Conservation (phyloP, 441 rosid species). For the Dalechampia spathulata region DNA sequence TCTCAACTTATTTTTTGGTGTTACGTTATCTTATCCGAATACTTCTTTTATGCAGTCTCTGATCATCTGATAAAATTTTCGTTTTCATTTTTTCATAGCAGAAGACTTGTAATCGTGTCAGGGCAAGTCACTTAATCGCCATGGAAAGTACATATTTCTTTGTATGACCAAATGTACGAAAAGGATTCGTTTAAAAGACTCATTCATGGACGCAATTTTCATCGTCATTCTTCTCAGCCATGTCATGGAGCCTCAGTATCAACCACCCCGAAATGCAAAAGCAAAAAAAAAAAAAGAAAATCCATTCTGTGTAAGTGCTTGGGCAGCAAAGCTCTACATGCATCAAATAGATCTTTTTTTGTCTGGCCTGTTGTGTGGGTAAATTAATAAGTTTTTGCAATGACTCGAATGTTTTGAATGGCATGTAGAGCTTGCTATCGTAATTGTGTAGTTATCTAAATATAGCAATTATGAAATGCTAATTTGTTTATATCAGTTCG, state of each 20-base stretch:
- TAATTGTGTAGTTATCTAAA: slow-evolving; percentile 17
- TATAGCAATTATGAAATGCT: slow-evolving; percentile 12
- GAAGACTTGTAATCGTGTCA: slow-evolving; percentile 17
- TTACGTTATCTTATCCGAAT: too few relatives aligned
- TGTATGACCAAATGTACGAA: background rate
- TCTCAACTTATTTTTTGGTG: too few relatives aligned
- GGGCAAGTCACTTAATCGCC: background rate
- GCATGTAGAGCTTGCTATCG: too few relatives aligned
- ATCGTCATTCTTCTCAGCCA: background rate
- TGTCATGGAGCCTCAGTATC: slow-evolving; percentile 5
- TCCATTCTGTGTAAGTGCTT: slow-evolving; percentile 11
- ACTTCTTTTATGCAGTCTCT: background rate
- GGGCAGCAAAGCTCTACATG: slow-evolving; percentile 6
- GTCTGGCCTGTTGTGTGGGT: slow-evolving; percentile 13
- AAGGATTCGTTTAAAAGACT: too few relatives aligned
- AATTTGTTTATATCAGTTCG: slow-evolving; percentile 12
- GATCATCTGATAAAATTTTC: too few relatives aligned
- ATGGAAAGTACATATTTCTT: background rate
- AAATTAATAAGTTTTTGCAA: slow-evolving; percentile 14
- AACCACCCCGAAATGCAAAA: too few relatives aligned
- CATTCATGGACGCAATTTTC: slow-evolving; percentile 2
- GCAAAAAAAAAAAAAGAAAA: background rate
- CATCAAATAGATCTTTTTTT: background rate
- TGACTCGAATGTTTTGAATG: slow-evolving; percentile 8
- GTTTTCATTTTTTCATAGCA: too few relatives aligned